Base-by-base conservation (phyloP, 345 rosid species). In the Camelina laxa region DNA sequence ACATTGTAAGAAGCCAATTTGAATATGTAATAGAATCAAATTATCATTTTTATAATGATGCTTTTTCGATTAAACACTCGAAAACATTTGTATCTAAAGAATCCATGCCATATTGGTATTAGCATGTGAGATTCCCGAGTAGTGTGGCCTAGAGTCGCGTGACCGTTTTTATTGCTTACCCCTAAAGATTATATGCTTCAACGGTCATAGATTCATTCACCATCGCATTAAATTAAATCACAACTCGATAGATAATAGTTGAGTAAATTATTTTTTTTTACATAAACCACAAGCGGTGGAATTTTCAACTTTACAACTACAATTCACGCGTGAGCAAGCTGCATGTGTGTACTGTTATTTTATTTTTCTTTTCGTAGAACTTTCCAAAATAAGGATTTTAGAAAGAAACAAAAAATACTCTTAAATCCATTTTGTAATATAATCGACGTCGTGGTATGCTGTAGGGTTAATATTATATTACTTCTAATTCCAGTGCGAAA, bases 61-160 rank as follows among this genome's bases (percentile, higher is more conserved):
- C 14, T 61, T 70, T 68, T 63, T 49, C 36, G 65, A 62, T 69
- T 20, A 17, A 69, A 64, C 36, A 47, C 50, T 20, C 14, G 33
- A 69, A 69, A 76, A 45, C 60, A 55, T 55, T 38, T 64, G 7
- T 67, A 53, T 67, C 21, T 63, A 70, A 69, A 75, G 65, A 33
- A 53, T 21, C 69, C 71, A 70, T 56, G 60, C 64, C 36, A 64
- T 70, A 70, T 70, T 63, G 75, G 75, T 76, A 57, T 45, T 56
- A 9, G 54, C 77, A 78, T 72, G 77, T 78, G 77, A 78, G 74
- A 59, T 60, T 67, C 73, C 77, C 73, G 77, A 78, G 77, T 67
- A 72, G 60, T 17, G 74, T 72, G 77, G 72, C 77, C 59, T 72
- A 39, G 70, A 78, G 60, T 72, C 73, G 77, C 81, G 77, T 78